Evolutionary conservation across 169 alveolate species (phyloP).

Genomic region (Eimeria necatrix): DNA sequence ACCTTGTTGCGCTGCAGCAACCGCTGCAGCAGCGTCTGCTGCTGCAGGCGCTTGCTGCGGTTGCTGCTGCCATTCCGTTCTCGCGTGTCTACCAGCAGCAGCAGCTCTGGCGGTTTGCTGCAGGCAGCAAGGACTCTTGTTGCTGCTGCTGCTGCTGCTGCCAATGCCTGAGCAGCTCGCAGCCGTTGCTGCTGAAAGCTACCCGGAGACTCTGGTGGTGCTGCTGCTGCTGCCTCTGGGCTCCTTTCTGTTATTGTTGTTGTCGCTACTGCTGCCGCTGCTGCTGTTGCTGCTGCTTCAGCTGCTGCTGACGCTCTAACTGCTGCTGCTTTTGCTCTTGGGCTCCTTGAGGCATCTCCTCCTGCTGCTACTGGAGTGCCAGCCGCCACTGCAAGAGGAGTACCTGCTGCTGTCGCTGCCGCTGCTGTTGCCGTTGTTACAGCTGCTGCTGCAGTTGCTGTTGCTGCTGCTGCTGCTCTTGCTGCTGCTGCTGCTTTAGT

Average conservation of each 20-base stretch:
- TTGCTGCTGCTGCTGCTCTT: not conserved
- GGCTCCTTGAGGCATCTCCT: not conserved
- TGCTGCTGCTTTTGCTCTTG: not conserved
- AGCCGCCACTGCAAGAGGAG: conserved; percentile 15
- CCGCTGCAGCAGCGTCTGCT: conserved; percentile 24
- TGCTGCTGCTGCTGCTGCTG: conserved; percentile 11
- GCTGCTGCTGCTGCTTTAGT: not conserved
- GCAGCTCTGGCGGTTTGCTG: conserved; percentile 6
- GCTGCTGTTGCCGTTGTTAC: not conserved
- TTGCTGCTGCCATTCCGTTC: not conserved
- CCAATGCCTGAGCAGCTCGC: not conserved
- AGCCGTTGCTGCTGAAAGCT: not conserved
- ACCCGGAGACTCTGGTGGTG: not conserved
- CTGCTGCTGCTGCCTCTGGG: not conserved
- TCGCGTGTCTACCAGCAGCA: conserved; percentile 16
- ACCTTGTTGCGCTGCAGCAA: conserved; percentile 32
- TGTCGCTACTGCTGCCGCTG: conserved; percentile 1
- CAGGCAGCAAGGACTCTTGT: conserved; percentile 19
- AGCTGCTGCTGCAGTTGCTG: not conserved
- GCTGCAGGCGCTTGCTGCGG: conserved; percentile 27
- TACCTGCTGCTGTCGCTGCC: not conserved
- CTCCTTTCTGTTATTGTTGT: not conserved
- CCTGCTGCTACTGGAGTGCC: not conserved
- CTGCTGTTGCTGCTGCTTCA: not conserved
- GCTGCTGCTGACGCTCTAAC: not conserved